Conservation (phyloP, 2,329 filamentous ascomycete species). For the Diaporthe helianthi region DNA sequence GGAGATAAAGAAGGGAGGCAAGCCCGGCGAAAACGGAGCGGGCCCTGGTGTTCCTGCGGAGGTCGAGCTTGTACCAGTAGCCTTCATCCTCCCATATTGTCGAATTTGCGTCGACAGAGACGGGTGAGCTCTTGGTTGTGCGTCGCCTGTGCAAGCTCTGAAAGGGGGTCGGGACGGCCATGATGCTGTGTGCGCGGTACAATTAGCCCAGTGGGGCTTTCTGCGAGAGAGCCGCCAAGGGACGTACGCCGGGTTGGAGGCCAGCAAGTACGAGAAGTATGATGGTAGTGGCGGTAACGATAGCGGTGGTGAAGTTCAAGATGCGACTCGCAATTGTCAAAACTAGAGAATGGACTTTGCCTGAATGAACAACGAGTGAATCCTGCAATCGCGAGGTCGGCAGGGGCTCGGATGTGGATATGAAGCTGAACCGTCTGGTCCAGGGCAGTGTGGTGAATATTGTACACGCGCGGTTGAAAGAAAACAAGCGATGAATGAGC, state of each 20-base stretch:
- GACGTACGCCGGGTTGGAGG: neutral
- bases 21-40: constrained; percentile 68
- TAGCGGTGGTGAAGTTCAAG: neutral
- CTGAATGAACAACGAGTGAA: neutral
- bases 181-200: constrained; percentile 17
- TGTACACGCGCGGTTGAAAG: constrained; percentile 11
- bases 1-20: constrained; percentile 73
- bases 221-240: neutral
- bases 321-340: neutral
- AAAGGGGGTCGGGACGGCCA: constrained; percentile 31
- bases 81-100: constrained; percentile 25
- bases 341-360: neutral
- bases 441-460: neutral
- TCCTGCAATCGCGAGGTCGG: constrained; percentile 1
- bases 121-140: constrained; percentile 30
- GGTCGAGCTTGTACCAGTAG: constrained; percentile 45
- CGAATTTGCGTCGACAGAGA: constrained; percentile 35
- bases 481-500: constrained; percentile 22
- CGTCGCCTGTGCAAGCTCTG: constrained; percentile 30
- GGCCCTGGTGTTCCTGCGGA: constrained; percentile 53
- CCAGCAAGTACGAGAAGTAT: neutral
- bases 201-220: constrained; percentile 24
- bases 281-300: neutral
- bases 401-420: neutral
- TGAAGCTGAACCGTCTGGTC: neutral